Evolutionary conservation across 2,329 filamentous ascomycete genomes (phyloP), one percentile per base, ranked within the genome.

Genomic region (Pseudocercospora cruenta): DNA sequence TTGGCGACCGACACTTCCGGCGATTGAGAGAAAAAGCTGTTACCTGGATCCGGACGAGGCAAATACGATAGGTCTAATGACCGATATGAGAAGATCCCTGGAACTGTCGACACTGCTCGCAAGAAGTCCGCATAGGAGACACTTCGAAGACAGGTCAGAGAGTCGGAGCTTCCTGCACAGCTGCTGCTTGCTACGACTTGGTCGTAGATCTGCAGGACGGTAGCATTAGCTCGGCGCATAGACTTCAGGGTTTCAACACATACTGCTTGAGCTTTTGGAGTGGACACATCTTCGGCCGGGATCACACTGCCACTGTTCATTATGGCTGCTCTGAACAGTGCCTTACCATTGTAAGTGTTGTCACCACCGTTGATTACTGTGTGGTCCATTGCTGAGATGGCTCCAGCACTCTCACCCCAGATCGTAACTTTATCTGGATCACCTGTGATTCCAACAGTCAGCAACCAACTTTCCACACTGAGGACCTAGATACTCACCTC

Each of bases 361-460:
- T 94, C 82, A 7, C 91, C 91, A 39, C 87, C 85, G 70, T 91
- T 92, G 4, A 93, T 79, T 0, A 86, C 81, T 87, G 93, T 91
- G 72, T 94, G 91, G 72, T 92, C 86, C 58, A 90, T 85, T 0
- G 92, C 90, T 0, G 90, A 92, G 66, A 93, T 92, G 16, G 74
- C 69, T 16, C 81, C 80, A 9, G 79, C 76, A 26, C 55, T 62
- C 43, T 68, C 61, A 5, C 66, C 73, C 91, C 31, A 68, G n/a
- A 71, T 33, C 3, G 64, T 71, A 19, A 73, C 82, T 65, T 66
- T 67, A 10, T 54, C 51, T 14, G 51, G 51, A 54, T 54, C 51
- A 8, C 51, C 51, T 54, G 16, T 2, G 8, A n/a, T 14, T 5
- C 14, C 16, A n/a, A 16, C 4, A 39, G 36, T 39, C 16, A 39